Conservation (phyloP, 495 filamentous ascomycete species). For the Glarea lozoyensis region DNA sequence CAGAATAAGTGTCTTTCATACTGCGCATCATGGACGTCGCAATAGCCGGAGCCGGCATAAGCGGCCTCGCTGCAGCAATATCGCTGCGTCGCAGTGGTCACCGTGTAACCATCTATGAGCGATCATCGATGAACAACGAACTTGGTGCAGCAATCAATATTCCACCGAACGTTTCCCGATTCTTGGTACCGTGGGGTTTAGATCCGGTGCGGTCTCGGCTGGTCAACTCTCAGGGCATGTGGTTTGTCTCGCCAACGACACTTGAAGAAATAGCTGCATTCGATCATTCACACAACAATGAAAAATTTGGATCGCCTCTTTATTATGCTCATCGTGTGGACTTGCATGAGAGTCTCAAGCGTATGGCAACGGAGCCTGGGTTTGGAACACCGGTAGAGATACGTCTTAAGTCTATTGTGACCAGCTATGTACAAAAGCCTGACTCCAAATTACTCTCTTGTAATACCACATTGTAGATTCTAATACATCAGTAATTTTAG, state of each 20-base stretch:
- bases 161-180: constrained; percentile 42
- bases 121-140: constrained; percentile 40
- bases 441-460: neutral
- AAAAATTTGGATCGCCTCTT: constrained; percentile 12
- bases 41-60: constrained; percentile 48
- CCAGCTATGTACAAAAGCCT: constrained; percentile 20
- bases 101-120: constrained; percentile 43
- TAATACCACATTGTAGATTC: neutral
- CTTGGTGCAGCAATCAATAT: constrained; percentile 47
- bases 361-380: constrained; percentile 29
- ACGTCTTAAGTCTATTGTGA: constrained; percentile 20
- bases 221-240: constrained; percentile 23
- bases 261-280: constrained; percentile 18
- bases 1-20: too few species aligned
- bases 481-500: constrained; percentile 1
- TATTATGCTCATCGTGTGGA: constrained; percentile 44
- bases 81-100: constrained; percentile 43
- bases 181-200: constrained; percentile 41
- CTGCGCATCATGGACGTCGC: constrained; percentile 28
- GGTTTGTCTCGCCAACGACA: constrained; percentile 21
- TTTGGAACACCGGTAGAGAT: constrained; percentile 27
- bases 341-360: constrained; percentile 36
- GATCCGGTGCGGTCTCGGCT: constrained; percentile 26
- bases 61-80: constrained; percentile 47
- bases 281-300: constrained; percentile 24